Percentiles rank a stretch among this genome's conserved stretches.
Evolutionary conservation across 495 filamentous ascomycete genomes (phyloP).

Genomic region (Bryoglossum gracile): DNA sequence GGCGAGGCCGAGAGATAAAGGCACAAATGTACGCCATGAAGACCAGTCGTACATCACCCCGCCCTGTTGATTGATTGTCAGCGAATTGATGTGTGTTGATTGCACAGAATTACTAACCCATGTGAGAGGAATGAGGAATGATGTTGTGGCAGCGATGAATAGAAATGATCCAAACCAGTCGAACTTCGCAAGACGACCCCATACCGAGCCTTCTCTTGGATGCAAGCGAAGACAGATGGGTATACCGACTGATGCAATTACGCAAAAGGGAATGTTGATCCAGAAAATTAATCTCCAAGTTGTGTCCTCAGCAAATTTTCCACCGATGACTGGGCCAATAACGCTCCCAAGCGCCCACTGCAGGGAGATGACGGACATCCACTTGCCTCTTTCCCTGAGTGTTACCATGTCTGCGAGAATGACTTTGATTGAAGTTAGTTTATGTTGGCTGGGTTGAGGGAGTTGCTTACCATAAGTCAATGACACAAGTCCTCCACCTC

Average conservation of each 20-base stretch:
- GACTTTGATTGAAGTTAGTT: too few species aligned
- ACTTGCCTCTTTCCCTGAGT: conserved; percentile 39
- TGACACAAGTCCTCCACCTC: conserved; percentile 57
- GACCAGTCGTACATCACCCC: conserved; percentile 46
- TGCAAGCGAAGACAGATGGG: conserved; percentile 30
- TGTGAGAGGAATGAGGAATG: conserved; percentile 44
- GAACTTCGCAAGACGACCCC: conserved; percentile 40
- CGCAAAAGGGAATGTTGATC: conserved; percentile 38
- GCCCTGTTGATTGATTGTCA: conserved; percentile 29
- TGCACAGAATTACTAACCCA: conserved; percentile 36
- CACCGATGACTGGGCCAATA: conserved; percentile 59
- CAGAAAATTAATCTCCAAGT: conserved; percentile 52
- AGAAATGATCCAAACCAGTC: conserved; percentile 54
- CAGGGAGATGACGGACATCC: conserved; percentile 25
- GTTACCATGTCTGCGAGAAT: conserved; percentile 59
- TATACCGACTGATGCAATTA: conserved; percentile 30
- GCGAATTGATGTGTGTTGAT: conserved; percentile 10
- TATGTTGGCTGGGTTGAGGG: too few species aligned
- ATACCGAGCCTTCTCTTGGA: conserved; percentile 27
- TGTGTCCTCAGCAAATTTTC: conserved; percentile 56
- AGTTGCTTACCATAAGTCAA: too few species aligned
- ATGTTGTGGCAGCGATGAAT: conserved; percentile 39
- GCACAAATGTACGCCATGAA: conserved; percentile 46
- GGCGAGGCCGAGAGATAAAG: conserved; percentile 42
- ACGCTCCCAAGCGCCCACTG: conserved; percentile 61